Conservation (phyloP, 768 basidiomycete species). For the Tubosaeta sp. region DNA sequence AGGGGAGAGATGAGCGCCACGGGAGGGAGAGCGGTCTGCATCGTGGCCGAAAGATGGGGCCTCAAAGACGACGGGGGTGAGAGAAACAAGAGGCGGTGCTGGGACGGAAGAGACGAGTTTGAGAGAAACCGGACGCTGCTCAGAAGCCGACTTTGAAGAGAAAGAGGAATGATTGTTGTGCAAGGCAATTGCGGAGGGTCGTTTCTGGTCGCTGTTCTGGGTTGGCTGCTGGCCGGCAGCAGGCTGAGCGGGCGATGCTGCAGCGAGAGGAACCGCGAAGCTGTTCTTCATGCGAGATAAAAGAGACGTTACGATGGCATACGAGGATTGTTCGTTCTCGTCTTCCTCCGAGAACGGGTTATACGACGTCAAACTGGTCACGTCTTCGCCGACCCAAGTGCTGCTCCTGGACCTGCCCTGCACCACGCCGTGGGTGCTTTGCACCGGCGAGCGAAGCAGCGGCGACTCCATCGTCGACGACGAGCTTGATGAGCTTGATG, state of each 20-base stretch:
- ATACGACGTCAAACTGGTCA: slow-evolving; percentile 75
- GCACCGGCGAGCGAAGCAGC: slow-evolving; percentile 26
- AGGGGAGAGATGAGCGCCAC: slow-evolving; percentile 46
- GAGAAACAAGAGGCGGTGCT: slow-evolving; percentile 80
- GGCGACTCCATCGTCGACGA: slow-evolving; percentile 32
- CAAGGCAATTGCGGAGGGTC: slow-evolving; percentile 48
- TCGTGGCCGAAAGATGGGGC: slow-evolving; percentile 66
- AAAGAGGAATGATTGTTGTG: slow-evolving; percentile 45
- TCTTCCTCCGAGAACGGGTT: slow-evolving; percentile 94
- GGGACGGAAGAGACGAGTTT: slow-evolving; percentile 47
- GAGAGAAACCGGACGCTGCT: slow-evolving; percentile 60
- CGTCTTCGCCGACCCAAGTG: slow-evolving; percentile 55
- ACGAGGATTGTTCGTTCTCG: slow-evolving; percentile 84
- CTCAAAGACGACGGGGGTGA: slow-evolving; percentile 83
- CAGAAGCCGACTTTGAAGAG: slow-evolving; percentile 41
- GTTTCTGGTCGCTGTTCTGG: slow-evolving; percentile 45
- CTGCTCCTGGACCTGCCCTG: slow-evolving; percentile 62
- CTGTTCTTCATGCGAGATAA: slow-evolving; percentile 81
- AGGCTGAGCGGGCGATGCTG: slow-evolving; percentile 39
- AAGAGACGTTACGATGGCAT: slow-evolving; percentile 76
- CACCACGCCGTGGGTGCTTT: slow-evolving; percentile 33
- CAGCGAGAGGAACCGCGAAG: slow-evolving; percentile 61
- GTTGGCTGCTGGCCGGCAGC: slow-evolving; percentile 28
- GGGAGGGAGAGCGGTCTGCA: slow-evolving; percentile 55
- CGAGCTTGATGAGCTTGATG: slow-evolving; percentile 1